Percentiles rank a stretch among this genome's conserved stretches.
phyloP scores from a whole-genome alignment of 768 basidiomycete species.

The Kwoniella shandongensis region DNA sequence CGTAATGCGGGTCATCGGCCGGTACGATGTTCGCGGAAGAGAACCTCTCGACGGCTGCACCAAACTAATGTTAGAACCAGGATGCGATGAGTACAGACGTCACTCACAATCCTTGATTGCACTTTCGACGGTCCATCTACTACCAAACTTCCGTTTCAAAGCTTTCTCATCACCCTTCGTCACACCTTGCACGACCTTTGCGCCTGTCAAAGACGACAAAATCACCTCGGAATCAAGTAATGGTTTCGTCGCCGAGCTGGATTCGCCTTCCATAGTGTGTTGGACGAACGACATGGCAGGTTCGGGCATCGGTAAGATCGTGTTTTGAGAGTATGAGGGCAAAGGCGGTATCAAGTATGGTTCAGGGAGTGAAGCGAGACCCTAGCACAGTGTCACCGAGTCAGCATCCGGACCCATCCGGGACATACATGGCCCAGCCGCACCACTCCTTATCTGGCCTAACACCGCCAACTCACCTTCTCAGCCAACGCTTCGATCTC shows the following conservation, averaged over 20 bases:
- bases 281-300: slow-evolving; percentile 57
- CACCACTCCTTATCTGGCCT: no score
- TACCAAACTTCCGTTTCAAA: slow-evolving; percentile 61
- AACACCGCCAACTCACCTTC: slow-evolving; percentile 35
- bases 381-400: slow-evolving; percentile 54
- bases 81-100: slow-evolving; percentile 34
- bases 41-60: slow-evolving; percentile 46
- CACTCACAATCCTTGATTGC: slow-evolving; percentile 71
- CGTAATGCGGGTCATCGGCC: slow-evolving; percentile 29
- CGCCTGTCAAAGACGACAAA: slow-evolving; percentile 62
- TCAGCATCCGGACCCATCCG: no score
- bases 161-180: slow-evolving; percentile 65
- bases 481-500: slow-evolving; percentile 56
- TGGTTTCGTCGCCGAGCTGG: slow-evolving; percentile 50
- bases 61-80: slow-evolving; percentile 43
- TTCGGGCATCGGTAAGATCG: slow-evolving; percentile 56
- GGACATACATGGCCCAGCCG: no score
- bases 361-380: slow-evolving; percentile 57
- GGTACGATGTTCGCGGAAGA: slow-evolving; percentile 24
- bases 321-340: slow-evolving; percentile 45
- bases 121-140: slow-evolving; percentile 70
- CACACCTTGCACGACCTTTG: slow-evolving; percentile 62
- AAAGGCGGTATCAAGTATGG: slow-evolving; percentile 54
- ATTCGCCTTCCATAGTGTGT: slow-evolving; percentile 34
- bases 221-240: slow-evolving; percentile 62